phyloP scores from a whole-genome alignment of 768 basidiomycete species.

The Pseudohyphozyma bogoriensis region DNA sequence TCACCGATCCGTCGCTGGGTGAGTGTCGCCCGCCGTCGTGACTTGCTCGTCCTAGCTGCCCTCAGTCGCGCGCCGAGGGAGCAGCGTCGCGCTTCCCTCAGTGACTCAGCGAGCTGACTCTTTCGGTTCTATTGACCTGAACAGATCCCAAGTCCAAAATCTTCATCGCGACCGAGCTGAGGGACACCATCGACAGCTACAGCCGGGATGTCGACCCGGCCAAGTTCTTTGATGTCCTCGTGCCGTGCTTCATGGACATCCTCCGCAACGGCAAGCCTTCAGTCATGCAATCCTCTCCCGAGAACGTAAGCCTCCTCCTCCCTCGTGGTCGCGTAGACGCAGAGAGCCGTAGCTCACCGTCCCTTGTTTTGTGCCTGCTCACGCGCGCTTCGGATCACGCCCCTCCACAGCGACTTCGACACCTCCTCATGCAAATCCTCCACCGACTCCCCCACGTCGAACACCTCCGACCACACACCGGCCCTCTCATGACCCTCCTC shows the following conservation, averaged over 20 bases:
- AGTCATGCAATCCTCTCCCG: constrained; percentile 20
- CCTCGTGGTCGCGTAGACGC: not conserved
- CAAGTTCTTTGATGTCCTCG: constrained; percentile 27
- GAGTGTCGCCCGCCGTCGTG: not conserved
- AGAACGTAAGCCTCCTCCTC: constrained; percentile 25
- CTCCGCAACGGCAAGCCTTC: constrained; percentile 26
- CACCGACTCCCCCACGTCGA: constrained; percentile 79
- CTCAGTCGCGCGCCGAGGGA: not conserved
- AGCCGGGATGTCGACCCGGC: constrained; percentile 30
- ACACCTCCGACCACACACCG: constrained; percentile 56
- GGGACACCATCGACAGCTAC: constrained; percentile 32
- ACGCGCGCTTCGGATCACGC: too few species aligned
- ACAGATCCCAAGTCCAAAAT: constrained; percentile 27
- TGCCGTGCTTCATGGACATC: constrained; percentile 30
- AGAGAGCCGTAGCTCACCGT: not conserved
- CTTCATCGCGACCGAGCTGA: constrained; percentile 30
- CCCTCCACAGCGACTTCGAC: constrained; percentile 59
- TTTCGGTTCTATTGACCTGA: not conserved
- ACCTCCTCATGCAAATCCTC: constrained; percentile 75
- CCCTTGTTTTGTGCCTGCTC: too few species aligned
- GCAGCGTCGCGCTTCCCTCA: too few species aligned
- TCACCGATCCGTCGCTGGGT: not conserved
- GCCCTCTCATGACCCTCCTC: constrained; percentile 65
- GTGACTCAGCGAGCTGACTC: not conserved
- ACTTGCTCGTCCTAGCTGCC: not conserved